Base-by-base conservation (phyloP, 352 stramenopile species). In the Phytophthora idaei region DNA sequence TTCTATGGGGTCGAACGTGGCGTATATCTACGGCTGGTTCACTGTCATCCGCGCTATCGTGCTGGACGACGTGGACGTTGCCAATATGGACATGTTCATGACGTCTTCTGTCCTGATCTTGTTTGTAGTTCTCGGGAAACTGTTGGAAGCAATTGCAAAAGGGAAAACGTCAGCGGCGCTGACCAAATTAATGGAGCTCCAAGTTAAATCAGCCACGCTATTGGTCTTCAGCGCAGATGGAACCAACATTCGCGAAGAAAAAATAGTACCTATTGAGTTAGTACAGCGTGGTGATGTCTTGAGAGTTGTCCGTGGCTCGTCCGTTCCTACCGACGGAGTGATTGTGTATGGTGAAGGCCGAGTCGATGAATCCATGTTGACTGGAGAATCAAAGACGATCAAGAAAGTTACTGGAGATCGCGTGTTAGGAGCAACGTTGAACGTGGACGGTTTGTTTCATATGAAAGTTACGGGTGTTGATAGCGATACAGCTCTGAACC, bases 51-150 rank as follows among this genome's bases (percentile, higher is more conserved):
- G 78, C 17, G 83, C 74, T 39, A 73, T 79, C 10, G 73, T 79
- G 54, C 77, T 81, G 28, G 66, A 77, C 15, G 80, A 97, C 28
- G 67, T 64, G 60, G 77, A 73, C 31, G 72, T 94, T 8, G 57
- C 74, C 12, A 80, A 74, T 29, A 61, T 81, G n/a, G 83, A 96
- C 70, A 96, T 98, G 76, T 99, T 99, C 73, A 98, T 99, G 83
- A 99, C 97, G 3, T 95, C 93, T 14, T 87, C 96, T 2, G 95
- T 99, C 67, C 82, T 99, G 17, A 94, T 99, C 50, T 87, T 94
- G 29, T 99, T 99, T 69, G 97, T 99, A 27, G 70, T 99, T 9
- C 61, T 99, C 1, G 98, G 98, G 41, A 99, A 99, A 74, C 98
- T 90, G 56, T 74, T 99, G 34, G 95, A 98, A 65, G 78, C 86